Conservation (phyloP, 164 flowering plant species). For the Vitis riparia region DNA sequence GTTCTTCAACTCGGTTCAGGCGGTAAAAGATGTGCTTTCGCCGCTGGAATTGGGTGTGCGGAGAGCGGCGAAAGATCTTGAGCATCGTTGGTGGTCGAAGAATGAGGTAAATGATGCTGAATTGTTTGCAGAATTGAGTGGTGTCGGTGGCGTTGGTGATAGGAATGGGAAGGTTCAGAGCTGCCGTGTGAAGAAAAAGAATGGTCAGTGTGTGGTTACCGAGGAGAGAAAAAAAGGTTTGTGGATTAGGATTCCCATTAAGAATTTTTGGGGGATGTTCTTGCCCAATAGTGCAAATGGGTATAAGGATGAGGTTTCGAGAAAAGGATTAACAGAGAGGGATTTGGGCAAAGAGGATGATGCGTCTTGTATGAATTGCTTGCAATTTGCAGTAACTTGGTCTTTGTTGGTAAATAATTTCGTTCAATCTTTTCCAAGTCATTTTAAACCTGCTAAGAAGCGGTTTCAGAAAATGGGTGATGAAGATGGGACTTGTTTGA, state of each 20-base stretch:
- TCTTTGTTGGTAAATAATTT: constrained; percentile 56
- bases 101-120: constrained; percentile 17
- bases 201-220: constrained; percentile 22
- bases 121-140: constrained; percentile 10
- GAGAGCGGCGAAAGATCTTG: constrained; percentile 68
- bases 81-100: constrained; percentile 42
- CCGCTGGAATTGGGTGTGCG: constrained; percentile 72
- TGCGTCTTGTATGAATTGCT: constrained; percentile 59
- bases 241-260: constrained; percentile 46
- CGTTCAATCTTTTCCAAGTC: constrained; percentile 58
- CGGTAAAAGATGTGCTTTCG: constrained; percentile 56
- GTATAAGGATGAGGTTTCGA: constrained; percentile 21
- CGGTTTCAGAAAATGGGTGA: constrained; percentile 40
- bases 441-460: constrained; percentile 57
- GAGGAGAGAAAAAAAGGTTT: constrained; percentile 58
- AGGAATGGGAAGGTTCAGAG: constrained; percentile 18
- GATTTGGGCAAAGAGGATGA: constrained; percentile 39
- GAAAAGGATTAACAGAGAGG: constrained; percentile 35
- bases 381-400: constrained; percentile 74
- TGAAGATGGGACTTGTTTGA: constrained; percentile 21
- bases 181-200: constrained; percentile 38
- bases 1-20: constrained; percentile 64
- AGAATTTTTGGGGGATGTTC: constrained; percentile 51
- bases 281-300: constrained; percentile 34
- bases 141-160: constrained; percentile 4